Conservation (phyloP, 2,329 filamentous ascomycete genomes). For the Elsinoe necatrix region DNA sequence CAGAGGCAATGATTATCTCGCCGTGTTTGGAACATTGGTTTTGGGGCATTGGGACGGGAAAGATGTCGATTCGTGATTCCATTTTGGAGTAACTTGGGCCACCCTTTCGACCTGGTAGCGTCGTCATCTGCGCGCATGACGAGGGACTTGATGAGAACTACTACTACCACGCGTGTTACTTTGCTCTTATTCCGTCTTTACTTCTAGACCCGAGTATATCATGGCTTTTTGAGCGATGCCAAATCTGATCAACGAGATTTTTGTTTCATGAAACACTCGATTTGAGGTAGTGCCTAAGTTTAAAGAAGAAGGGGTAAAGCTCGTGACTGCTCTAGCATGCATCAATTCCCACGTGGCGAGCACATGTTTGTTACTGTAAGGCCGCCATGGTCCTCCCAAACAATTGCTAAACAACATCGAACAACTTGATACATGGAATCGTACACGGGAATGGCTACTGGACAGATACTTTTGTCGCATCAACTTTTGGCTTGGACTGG, state of each 20-base stretch:
- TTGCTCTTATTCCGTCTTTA: background rate
- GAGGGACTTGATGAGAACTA: background rate
- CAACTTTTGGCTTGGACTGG: background rate
- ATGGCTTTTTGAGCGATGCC: constrained; percentile 13
- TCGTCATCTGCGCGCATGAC: constrained; percentile 2
- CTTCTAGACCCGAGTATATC: constrained; percentile 7
- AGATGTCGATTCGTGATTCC: background rate
- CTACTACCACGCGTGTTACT: background rate
- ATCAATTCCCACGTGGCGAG: constrained; percentile 6
- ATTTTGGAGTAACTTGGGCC: background rate
- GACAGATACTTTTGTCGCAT: constrained; percentile 2
- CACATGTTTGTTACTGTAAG: too few relatives aligned
- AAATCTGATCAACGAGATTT: constrained; percentile 2
- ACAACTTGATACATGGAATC: background rate
- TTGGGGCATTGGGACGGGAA: constrained; percentile 1
- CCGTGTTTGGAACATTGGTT: background rate
- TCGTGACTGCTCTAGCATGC: constrained; percentile 3
- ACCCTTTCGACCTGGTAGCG: background rate
- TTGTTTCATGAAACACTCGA: background rate
- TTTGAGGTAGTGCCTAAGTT: background rate
- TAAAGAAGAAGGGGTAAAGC: background rate
- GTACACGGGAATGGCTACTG: background rate
- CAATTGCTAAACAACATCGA: background rate
- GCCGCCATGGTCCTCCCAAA: background rate
- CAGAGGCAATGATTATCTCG: constrained; percentile 14